These are phyloP conservation scores for Botryosphaeria dothidea DNA, from an alignment of 2,329 filamentous ascomycete genomes.

Conservation along the genomic window DNA sequence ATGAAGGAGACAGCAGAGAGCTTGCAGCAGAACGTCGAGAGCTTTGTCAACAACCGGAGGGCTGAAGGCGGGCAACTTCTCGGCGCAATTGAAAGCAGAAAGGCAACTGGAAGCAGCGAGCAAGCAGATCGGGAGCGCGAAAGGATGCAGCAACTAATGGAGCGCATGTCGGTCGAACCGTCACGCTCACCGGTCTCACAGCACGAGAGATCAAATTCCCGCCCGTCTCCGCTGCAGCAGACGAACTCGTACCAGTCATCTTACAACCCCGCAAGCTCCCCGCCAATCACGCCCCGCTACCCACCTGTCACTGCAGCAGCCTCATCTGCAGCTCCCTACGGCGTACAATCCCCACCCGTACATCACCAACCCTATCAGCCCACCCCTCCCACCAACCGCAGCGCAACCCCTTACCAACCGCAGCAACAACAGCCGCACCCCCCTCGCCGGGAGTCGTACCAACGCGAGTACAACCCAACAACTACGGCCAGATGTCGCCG, in stretches of 20 bases:
- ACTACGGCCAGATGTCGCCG: constrained; percentile 48
- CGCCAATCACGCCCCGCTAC: constrained; percentile 49
- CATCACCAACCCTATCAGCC: constrained; percentile 17
- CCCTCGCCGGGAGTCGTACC: constrained; percentile 36
- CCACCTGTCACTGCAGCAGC: constrained; percentile 31
- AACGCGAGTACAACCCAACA: constrained; percentile 47
- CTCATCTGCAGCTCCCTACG: constrained; percentile 25
- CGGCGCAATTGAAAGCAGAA: constrained; percentile 80
- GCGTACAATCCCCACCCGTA: constrained; percentile 25
- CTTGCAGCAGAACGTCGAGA: constrained; percentile 92
- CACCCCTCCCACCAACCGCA: constrained; percentile 22
- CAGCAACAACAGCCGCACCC: constrained; percentile 25
- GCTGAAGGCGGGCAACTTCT: constrained; percentile 90
- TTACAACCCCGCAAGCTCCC: constrained; percentile 53
- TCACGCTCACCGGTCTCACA: constrained; percentile 24
- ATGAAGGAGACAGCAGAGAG: constrained; percentile 95
- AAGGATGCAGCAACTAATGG: constrained; percentile 85
- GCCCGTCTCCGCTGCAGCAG: constrained; percentile 45
- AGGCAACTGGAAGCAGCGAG: constrained; percentile 58
- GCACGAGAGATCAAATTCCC: constrained; percentile 6
- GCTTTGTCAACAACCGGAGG: constrained; percentile 91
- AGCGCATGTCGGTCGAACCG: constrained; percentile 83
- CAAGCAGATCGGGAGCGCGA: constrained; percentile 82
- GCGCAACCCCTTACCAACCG: constrained; percentile 1
- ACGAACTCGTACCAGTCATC: constrained; percentile 47